Conservation (phyloP, 345 rosid genomes). For the Salix koriyanagi region DNA sequence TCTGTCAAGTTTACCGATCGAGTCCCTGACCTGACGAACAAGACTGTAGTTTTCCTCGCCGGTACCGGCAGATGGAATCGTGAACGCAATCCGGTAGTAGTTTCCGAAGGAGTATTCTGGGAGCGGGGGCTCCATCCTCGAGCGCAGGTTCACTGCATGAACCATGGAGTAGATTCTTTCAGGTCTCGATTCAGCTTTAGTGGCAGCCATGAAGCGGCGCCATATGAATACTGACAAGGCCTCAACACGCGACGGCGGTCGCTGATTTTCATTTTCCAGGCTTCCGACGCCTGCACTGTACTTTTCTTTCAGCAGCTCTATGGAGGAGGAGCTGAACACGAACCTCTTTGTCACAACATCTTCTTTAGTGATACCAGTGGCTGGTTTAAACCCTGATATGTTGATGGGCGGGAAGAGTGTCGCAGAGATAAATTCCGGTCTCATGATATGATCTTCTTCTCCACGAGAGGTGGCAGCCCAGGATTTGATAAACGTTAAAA, state of each 20-base stretch:
- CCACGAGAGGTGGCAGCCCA: conserved; percentile 31
- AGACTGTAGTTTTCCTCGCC: neutral
- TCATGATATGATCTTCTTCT: neutral
- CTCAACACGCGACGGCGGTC: conserved; percentile 34
- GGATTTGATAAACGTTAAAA: conserved; percentile 28
- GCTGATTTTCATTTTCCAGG: neutral
- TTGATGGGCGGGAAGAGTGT: conserved; percentile 18
- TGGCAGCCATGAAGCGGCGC: conserved; percentile 38
- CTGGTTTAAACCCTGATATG: conserved; percentile 12
- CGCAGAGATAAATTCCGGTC: conserved; percentile 9
- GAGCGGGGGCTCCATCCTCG: conserved; percentile 23
- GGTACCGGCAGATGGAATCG: neutral
- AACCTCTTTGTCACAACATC: conserved; percentile 11
- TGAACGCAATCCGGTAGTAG: conserved; percentile 16
- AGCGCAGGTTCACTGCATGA: conserved; percentile 41
- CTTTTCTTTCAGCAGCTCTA: conserved; percentile 6
- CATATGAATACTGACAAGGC: conserved; percentile 43
- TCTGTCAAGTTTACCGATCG: conserved; percentile 5
- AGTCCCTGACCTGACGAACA: conserved; percentile 2
- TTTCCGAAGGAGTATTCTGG: conserved; percentile 41
- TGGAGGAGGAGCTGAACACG: neutral
- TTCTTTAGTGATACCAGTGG: conserved; percentile 1
- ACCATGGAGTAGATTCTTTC: conserved; percentile 15
- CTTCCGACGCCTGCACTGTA: neutral
- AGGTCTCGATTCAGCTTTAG: conserved; percentile 7